Conservation (phyloP, 2,329 filamentous ascomycete genomes). For the Helminthosporium solani region DNA sequence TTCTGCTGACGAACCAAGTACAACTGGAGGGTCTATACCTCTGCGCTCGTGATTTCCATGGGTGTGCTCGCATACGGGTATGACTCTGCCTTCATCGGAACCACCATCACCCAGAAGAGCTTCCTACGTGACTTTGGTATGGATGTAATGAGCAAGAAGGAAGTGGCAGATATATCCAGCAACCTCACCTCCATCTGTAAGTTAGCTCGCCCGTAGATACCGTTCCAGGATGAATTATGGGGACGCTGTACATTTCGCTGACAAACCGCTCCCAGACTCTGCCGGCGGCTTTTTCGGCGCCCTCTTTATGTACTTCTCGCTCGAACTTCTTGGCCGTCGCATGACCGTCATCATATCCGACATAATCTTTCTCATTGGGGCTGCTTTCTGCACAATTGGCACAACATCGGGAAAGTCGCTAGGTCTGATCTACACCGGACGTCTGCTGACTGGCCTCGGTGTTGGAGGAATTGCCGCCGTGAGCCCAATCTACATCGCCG, state of each 20-base stretch:
- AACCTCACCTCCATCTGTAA: constrained; percentile 51
- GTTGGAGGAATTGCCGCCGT: constrained; percentile 43
- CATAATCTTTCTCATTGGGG: constrained; percentile 47
- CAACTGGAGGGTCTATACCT: constrained; percentile 54
- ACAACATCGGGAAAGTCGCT: constrained; percentile 34
- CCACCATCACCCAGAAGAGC: constrained; percentile 52
- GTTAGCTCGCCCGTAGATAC: background rate
- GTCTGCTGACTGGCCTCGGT: constrained; percentile 42
- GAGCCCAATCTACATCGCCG: constrained; percentile 41
- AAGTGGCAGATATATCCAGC: constrained; percentile 45
- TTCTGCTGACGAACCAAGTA: constrained; percentile 33
- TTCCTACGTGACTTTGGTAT: constrained; percentile 51
- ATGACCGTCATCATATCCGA: constrained; percentile 53
- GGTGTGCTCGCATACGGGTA: constrained; percentile 51
- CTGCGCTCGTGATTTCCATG: constrained; percentile 52
- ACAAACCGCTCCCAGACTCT: constrained; percentile 21
- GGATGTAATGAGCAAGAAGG: constrained; percentile 31
- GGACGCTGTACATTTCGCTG: too few species aligned
- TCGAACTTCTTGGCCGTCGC: constrained; percentile 52
- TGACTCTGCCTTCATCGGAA: constrained; percentile 58
- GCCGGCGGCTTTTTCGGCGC: constrained; percentile 58
- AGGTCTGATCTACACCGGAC: constrained; percentile 45
- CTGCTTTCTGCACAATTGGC: constrained; percentile 37
- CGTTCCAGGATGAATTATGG: too few species aligned
- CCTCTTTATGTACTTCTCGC: constrained; percentile 47